Evolutionary conservation across 2,329 filamentous ascomycete species (phyloP).

Genomic region (Tolypocladium tropicale): DNA sequence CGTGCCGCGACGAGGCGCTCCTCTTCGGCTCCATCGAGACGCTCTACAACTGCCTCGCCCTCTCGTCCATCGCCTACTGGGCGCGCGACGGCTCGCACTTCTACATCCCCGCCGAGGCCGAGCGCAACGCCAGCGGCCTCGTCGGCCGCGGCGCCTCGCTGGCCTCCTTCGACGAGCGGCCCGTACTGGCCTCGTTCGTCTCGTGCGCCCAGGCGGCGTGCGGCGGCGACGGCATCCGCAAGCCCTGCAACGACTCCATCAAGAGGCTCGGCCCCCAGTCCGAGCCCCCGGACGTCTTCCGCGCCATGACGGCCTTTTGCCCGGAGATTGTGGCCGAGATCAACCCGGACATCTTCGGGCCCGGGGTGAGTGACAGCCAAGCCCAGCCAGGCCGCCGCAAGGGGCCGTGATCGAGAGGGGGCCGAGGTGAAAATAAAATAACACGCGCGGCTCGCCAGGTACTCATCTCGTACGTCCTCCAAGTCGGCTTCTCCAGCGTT

Average conservation of each 20-base stretch:
- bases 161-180: constrained; percentile 17
- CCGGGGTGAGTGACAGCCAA: constrained; percentile 18
- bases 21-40: constrained; percentile 26
- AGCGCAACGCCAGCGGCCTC: constrained; percentile 23
- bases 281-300: constrained; percentile 18
- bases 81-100: constrained; percentile 16
- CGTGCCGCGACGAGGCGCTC: constrained; percentile 17
- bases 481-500: constrained; percentile 23
- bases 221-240: constrained; percentile 20
- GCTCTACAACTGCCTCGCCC: constrained; percentile 27
- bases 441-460: constrained; percentile 13
- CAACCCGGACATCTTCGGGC: constrained; percentile 28
- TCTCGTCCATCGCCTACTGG: constrained; percentile 24
- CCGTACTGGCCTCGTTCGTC: constrained; percentile 21
- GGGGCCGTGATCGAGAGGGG: no score
- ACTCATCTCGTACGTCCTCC: constrained; percentile 27
- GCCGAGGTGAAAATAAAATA: no score
- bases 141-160: constrained; percentile 22
- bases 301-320: constrained; percentile 24
- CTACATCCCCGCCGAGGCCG: constrained; percentile 20
- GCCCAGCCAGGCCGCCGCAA: no score
- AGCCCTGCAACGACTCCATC: constrained; percentile 18
- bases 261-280: constrained; percentile 14
- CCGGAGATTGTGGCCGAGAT: constrained; percentile 25
- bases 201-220: constrained; percentile 24